Evolutionary conservation across 208 protist genomes (phyloP).

Genomic region (Crithidia brevicula): DNA sequence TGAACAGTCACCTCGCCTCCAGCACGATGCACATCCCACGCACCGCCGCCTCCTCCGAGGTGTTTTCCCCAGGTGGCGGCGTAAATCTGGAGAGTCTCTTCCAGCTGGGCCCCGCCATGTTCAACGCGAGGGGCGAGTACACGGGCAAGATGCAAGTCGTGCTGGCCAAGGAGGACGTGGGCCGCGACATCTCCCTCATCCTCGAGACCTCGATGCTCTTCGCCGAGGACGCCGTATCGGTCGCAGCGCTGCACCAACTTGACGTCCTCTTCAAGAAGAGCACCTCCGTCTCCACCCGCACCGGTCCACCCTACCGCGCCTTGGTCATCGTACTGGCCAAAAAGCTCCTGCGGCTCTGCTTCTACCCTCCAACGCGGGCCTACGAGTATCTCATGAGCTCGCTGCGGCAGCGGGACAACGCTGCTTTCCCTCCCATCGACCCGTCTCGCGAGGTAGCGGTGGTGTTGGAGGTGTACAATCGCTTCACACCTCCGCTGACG

Average conservation of each 20-base stretch:
- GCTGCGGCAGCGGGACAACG: slow-evolving; percentile 24
- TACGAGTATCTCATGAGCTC: slow-evolving; percentile 26
- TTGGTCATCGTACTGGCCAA: slow-evolving; percentile 19
- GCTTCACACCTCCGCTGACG: slow-evolving; percentile 61
- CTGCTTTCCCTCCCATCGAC: slow-evolving; percentile 56
- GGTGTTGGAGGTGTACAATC: slow-evolving; percentile 58
- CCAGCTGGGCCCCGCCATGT: slow-evolving; percentile 50
- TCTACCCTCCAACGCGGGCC: slow-evolving; percentile 41
- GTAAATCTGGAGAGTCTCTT: slow-evolving; percentile 71
- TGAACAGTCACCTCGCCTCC: slow-evolving; percentile 60
- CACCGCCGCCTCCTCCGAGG: slow-evolving; percentile 22
- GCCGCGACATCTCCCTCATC: slow-evolving; percentile 58
- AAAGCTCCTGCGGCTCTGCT: slow-evolving; percentile 27
- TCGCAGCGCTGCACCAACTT: slow-evolving; percentile 41
- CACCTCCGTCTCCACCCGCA: slow-evolving; percentile 49
- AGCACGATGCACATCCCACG: slow-evolving; percentile 67
- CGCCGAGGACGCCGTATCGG: slow-evolving; percentile 38
- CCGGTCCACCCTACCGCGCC: slow-evolving; percentile 24
- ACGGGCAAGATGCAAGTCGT: slow-evolving; percentile 63
- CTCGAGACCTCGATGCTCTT: slow-evolving; percentile 66
- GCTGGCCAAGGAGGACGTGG: slow-evolving; percentile 51
- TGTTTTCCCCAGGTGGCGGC: slow-evolving; percentile 56
- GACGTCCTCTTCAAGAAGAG: slow-evolving; percentile 60
- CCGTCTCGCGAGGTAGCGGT: slow-evolving; percentile 49
- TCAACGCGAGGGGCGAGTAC: slow-evolving; percentile 65